Base-by-base conservation (phyloP, 306 rosid genomes). In the Oemleria cerasiformis region DNA sequence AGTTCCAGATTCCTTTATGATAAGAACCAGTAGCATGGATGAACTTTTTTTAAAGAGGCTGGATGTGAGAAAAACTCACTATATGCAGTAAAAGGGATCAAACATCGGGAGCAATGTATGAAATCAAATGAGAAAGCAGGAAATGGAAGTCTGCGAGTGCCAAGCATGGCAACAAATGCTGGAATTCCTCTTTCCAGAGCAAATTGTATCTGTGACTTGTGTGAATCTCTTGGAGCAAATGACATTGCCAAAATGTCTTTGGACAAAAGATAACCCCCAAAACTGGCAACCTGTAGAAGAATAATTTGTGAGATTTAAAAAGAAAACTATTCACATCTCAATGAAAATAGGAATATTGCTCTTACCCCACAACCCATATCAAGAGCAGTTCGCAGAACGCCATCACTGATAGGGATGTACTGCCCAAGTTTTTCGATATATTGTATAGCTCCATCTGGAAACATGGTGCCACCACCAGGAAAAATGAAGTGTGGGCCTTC, bases 391-490 rank as follows among this genome's bases (percentile, higher is more conserved):
- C 99, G 83, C 48, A 95, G 79, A 78, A 63, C 73, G 59, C 96
- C 96, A 7, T 84, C 85, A 53, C 75, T 77, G 19, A 83, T 86
- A 71, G 96, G 99, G 72, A 95, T 86, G 90, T 95, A 86, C 67
- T 86, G 97, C 79, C 96, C 88, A 68, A 95, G 97, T 75, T 91
- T 95, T 70, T 91, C 92, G 4, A 95, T 95, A 78, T 95, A 91
- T 74, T 91, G 96, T 73, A 81, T 87, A 11, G 99, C 99, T 71
- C 99, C 99, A 70, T 95, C 99, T 0, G 99, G 96, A 69, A 95
- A 95, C 99, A 95, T 95, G 17, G 99, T 95, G 63, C 99, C 99
- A 49, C 99, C 99, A 73, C 99, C 99, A 40, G 97, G 99, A 86
- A 95, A 95, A 82, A 91, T 87, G 80, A 95, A 95, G 79, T 88